phyloP scores from a whole-genome alignment of 257 asterid species.

The Ligustrum vulgare region DNA sequence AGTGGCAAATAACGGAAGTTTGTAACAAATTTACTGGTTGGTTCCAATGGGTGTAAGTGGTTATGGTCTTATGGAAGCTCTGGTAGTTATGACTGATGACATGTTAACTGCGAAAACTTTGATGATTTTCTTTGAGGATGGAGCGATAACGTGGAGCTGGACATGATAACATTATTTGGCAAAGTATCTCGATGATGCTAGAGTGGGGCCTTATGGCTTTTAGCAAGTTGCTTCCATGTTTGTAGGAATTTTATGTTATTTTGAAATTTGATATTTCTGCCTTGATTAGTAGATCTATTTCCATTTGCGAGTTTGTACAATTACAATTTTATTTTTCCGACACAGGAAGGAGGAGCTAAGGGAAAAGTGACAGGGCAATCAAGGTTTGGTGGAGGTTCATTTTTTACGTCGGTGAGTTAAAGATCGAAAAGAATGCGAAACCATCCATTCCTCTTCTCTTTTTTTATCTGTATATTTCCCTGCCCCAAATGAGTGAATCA shows the following conservation, averaged over 20 bases:
- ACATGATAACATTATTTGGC: neutral
- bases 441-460: too few relatives aligned
- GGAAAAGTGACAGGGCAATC: constrained; percentile 57
- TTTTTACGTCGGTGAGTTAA: constrained; percentile 59
- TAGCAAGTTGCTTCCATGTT: constrained; percentile 3
- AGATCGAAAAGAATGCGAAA: neutral
- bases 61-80: neutral
- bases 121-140: neutral
- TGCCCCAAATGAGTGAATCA: neutral
- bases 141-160: neutral
- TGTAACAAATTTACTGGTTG: neutral
- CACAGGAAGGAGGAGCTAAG: constrained; percentile 55
- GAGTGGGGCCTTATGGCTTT: neutral
- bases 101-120: neutral
- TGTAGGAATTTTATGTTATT: neutral
- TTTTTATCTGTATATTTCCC: neutral
- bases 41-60: neutral
- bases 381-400: constrained; percentile 71
- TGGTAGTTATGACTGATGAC: neutral
- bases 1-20: neutral
- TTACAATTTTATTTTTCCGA: constrained; percentile 11
- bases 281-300: neutral
- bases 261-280: constrained; percentile 2
- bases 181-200: constrained; percentile 4
- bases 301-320: neutral